Conservation (phyloP, 2,329 filamentous ascomycete genomes). For the Hypoxylon sp. region DNA sequence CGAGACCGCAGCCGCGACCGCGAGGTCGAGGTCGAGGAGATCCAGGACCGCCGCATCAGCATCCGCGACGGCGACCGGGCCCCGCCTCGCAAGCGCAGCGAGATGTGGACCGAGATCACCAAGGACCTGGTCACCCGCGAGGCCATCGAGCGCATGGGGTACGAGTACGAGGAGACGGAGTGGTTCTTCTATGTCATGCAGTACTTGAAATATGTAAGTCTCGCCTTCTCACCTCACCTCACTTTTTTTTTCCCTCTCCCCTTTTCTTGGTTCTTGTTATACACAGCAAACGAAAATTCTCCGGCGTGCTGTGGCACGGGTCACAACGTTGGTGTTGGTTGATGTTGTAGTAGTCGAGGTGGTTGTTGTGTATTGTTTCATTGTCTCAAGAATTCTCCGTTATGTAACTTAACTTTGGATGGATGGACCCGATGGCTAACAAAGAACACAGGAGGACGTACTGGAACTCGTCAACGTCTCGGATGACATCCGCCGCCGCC, state of each 20-base stretch:
- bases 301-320: not conserved
- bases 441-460: slow-evolving; percentile 90
- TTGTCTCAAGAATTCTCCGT: no score
- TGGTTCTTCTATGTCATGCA: slow-evolving; percentile 92
- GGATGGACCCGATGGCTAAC: no score
- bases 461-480: slow-evolving; percentile 83
- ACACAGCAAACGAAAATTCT: no score
- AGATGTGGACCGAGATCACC: slow-evolving; percentile 97
- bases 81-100: slow-evolving; percentile 59
- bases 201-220: slow-evolving; percentile 85
- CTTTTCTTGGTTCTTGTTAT: not conserved
- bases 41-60: slow-evolving; percentile 59
- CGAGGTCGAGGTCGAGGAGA: slow-evolving; percentile 64
- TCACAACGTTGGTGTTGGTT: not conserved
- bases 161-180: slow-evolving; percentile 90
- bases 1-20: slow-evolving; percentile 48
- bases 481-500: slow-evolving; percentile 77
- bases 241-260: not conserved
- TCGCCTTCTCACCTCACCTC: not conserved
- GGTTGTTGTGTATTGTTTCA: no score
- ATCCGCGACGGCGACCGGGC: slow-evolving; percentile 48
- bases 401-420: no score
- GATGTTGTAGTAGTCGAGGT: no score
- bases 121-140: slow-evolving; percentile 89
- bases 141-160: slow-evolving; percentile 84